These are phyloP conservation scores for Torulaspora delbrueckii DNA, from an alignment of 805 yeast genomes.

Conservation along the genomic window DNA sequence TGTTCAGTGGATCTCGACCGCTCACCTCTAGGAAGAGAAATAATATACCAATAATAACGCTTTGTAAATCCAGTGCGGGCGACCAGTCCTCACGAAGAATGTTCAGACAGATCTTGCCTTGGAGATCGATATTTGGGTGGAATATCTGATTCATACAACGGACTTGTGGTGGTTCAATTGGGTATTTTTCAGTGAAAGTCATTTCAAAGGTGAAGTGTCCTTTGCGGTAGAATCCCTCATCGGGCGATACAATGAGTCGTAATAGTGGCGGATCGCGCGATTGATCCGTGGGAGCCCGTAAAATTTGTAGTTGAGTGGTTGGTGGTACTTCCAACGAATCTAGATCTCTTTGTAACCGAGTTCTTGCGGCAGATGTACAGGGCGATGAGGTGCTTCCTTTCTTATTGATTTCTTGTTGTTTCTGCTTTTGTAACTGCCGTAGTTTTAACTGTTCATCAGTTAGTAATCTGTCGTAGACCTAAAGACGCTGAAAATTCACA, in stretches of 20 bases:
- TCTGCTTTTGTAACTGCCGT: conserved; percentile 26
- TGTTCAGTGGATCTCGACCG: conserved; percentile 87
- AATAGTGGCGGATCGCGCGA: conserved; percentile 14
- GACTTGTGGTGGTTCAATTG: conserved; percentile 90
- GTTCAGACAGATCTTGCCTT: conserved; percentile 88
- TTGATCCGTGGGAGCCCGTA: conserved; percentile 8
- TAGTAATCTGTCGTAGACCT: not conserved
- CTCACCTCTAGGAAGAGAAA: conserved; percentile 87
- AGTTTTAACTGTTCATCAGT: conserved; percentile 21
- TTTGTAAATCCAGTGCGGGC: conserved; percentile 78
- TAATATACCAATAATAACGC: conserved; percentile 78
- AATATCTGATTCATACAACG: conserved; percentile 66
- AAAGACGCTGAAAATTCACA: not conserved
- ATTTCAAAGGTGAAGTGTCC: conserved; percentile 55
- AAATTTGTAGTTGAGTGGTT: conserved; percentile 12
- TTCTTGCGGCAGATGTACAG: conserved; percentile 3
- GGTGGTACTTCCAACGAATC: conserved; percentile 27
- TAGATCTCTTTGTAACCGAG: conserved; percentile 27
- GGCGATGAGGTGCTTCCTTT: not conserved
- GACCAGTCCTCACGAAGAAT: conserved; percentile 95
- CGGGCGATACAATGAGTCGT: conserved; percentile 23
- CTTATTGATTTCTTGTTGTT: conserved; percentile 9
- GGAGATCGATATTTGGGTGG: conserved; percentile 89
- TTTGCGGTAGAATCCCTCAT: conserved; percentile 29
- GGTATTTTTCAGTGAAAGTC: conserved; percentile 64